Evolutionary conservation across 495 filamentous ascomycete species (phyloP).

Genomic region (Darksidea phi): DNA sequence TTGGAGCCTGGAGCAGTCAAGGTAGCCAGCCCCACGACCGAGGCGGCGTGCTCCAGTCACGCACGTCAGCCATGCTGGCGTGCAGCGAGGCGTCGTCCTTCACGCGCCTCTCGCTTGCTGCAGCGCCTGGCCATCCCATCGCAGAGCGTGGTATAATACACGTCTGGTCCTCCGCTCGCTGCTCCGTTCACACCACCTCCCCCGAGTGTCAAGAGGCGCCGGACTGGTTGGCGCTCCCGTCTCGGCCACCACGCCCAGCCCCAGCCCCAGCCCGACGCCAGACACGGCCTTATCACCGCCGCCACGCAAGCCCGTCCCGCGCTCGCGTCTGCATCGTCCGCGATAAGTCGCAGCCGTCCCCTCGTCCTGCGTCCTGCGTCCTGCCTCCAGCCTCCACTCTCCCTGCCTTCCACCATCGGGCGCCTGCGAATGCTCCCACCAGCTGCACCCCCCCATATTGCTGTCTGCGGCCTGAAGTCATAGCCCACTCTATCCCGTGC

Average conservation of each 20-base stretch:
- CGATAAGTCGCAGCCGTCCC: conserved; percentile 26
- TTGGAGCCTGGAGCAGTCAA: too few relatives aligned
- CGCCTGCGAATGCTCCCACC: background rate
- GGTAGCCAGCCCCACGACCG: too few relatives aligned
- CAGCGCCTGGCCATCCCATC: too few relatives aligned
- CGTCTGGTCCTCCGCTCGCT: too few relatives aligned
- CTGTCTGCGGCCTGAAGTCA: conserved; percentile 19
- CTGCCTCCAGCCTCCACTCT: conserved; percentile 11
- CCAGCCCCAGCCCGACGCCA: background rate
- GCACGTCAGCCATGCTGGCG: too few relatives aligned
- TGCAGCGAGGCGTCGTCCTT: too few relatives aligned
- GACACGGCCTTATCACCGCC: conserved; percentile 33
- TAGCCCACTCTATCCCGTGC: conserved; percentile 26
- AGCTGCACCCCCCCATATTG: conserved; percentile 4
- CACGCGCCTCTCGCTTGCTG: too few relatives aligned
- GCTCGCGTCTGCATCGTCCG: conserved; percentile 27
- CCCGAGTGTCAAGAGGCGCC: too few relatives aligned
- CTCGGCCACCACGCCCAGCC: conserved; percentile 3
- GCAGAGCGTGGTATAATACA: too few relatives aligned
- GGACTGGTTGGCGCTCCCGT: conserved; percentile 13
- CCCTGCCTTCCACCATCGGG: background rate
- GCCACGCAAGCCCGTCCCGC: conserved; percentile 12
- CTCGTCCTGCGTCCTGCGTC: background rate
- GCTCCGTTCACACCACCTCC: too few relatives aligned
- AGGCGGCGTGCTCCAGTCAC: too few relatives aligned